Evolutionary conservation across 768 basidiomycete genomes (phyloP).

Genomic region (Lactifluus echinatus): DNA sequence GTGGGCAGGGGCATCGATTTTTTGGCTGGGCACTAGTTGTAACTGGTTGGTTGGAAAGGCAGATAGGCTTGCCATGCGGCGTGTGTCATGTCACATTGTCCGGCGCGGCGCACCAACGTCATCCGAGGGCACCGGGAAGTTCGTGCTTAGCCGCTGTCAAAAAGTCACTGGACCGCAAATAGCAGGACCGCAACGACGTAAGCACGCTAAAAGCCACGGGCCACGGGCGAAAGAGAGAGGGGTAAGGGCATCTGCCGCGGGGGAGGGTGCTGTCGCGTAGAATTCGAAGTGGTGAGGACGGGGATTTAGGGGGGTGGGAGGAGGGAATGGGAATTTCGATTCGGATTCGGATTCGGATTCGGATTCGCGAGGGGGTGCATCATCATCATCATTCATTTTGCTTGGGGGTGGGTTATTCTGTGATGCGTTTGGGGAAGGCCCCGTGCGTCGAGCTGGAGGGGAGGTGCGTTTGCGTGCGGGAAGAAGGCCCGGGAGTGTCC

Average conservation of each 20-base stretch:
- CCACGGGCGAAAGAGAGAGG: no score
- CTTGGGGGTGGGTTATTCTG: not conserved
- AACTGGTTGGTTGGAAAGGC: not conserved
- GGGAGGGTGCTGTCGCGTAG: no score
- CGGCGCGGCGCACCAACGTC: slow-evolving; percentile 3
- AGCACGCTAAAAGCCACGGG: slow-evolving; percentile 11
- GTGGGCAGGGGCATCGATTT: no score
- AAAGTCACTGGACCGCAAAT: not conserved
- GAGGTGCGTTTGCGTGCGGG: no score
- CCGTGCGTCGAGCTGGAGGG: not conserved
- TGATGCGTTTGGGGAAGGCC: not conserved
- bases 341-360: not conserved
- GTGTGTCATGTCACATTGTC: slow-evolving; percentile 8
- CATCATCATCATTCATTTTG: not conserved
- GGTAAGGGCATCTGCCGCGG: no score
- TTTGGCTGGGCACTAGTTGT: not conserved
- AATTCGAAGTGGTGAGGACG: no score
- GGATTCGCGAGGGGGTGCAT: not conserved
- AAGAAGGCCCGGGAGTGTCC: not conserved
- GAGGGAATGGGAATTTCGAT: no score
- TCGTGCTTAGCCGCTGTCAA: not conserved
- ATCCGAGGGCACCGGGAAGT: slow-evolving; percentile 3
- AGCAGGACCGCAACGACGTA: slow-evolving; percentile 7
- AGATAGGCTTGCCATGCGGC: slow-evolving; percentile 11
- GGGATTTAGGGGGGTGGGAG: no score